phyloP scores from a whole-genome alignment of 495 filamentous ascomycete genomes.

The Elasticomyces elasticus region DNA sequence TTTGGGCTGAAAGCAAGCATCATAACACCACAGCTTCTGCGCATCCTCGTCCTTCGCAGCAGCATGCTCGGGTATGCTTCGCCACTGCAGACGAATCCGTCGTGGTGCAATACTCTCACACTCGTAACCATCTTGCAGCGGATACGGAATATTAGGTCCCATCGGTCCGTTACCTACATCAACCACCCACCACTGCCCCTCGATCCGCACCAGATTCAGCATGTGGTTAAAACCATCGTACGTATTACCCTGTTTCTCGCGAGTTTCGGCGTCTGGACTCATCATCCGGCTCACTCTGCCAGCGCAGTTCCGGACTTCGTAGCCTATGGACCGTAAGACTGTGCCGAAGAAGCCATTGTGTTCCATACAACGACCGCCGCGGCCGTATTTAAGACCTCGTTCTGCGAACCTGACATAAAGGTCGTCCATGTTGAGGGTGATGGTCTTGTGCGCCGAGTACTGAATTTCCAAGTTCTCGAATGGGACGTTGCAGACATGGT shows the following conservation, averaged over 20 bases:
- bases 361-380: conserved; percentile 78
- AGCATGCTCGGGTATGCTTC: conserved; percentile 30
- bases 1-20: conserved; percentile 33
- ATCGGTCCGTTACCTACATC: conserved; percentile 66
- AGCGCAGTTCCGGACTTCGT: conserved; percentile 28
- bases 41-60: conserved; percentile 30
- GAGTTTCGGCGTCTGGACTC: conserved; percentile 2
- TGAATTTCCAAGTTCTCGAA: conserved; percentile 60
- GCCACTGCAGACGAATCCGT: conserved; percentile 13
- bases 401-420: conserved; percentile 58
- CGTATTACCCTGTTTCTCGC: conserved; percentile 12
- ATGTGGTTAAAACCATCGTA: conserved; percentile 50
- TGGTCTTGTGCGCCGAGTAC: conserved; percentile 42
- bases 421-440: conserved; percentile 46
- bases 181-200: conserved; percentile 43
- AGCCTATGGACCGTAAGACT: conserved; percentile 55
- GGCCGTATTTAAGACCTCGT: conserved; percentile 30
- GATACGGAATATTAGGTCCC: conserved; percentile 36
- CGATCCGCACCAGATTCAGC: conserved; percentile 55
- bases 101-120: conserved; percentile 7
- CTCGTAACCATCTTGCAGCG: conserved; percentile 15
- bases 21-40: conserved; percentile 52
- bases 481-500: conserved; percentile 39
- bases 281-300: conserved; percentile 9
- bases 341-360: conserved; percentile 56